phyloP scores from a whole-genome alignment of 2,329 filamentous ascomycete species.

The Septoria petroselini region DNA sequence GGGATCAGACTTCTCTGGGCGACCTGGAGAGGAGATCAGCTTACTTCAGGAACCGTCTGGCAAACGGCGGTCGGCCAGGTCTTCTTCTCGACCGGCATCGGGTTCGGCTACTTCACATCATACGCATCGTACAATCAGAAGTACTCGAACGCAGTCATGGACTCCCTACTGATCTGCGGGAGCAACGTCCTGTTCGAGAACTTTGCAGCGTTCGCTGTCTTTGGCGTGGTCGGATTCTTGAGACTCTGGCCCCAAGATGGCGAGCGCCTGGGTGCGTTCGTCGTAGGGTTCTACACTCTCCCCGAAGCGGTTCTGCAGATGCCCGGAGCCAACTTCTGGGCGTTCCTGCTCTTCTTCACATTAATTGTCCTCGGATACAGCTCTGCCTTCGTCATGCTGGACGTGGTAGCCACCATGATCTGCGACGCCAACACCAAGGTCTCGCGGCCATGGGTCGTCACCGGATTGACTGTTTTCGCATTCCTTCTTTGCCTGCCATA shows the following conservation, averaged over 20 bases:
- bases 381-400: conserved; percentile 59
- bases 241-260: conserved; percentile 43
- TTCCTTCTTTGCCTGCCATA: conserved; percentile 57
- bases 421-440: conserved; percentile 49
- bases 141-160: conserved; percentile 59
- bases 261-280: conserved; percentile 54
- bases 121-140: conserved; percentile 58
- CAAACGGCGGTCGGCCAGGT: conserved; percentile 60
- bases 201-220: conserved; percentile 51
- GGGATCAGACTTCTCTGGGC: conserved; percentile 52
- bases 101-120: conserved; percentile 50
- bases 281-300: conserved; percentile 57
- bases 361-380: conserved; percentile 58
- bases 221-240: conserved; percentile 56
- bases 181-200: conserved; percentile 58
- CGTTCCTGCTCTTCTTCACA: conserved; percentile 58
- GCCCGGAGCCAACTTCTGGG: conserved; percentile 58
- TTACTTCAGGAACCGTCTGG: conserved; percentile 54
- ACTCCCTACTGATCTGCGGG: conserved; percentile 54
- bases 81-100: conserved; percentile 59
- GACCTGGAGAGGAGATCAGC: conserved; percentile 51
- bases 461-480: conserved; percentile 48
- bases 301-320: conserved; percentile 57
- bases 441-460: conserved; percentile 51
- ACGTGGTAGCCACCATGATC: conserved; percentile 54